Percentiles rank a stretch among this genome's conserved stretches.
Conservation (phyloP, 2,329 filamentous ascomycete genomes). For the Pleoardoris graminearum region DNA sequence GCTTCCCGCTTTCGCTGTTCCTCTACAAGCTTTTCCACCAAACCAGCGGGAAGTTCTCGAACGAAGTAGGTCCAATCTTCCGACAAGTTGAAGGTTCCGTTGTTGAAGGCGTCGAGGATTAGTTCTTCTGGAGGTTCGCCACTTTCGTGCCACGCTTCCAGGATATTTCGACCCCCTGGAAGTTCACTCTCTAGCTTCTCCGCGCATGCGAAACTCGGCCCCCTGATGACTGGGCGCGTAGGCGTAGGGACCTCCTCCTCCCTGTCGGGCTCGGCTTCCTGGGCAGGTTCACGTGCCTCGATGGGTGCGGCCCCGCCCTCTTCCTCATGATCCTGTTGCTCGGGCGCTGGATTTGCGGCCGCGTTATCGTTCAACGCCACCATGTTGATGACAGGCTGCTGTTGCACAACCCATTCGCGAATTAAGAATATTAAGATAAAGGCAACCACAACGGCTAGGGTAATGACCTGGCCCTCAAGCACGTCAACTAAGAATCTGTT, state of each 20-base stretch:
- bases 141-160: constrained; percentile 18
- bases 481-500: constrained; percentile 82
- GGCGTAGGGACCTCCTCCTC: constrained; percentile 15
- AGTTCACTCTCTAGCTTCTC: constrained; percentile 18
- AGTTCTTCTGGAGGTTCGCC: constrained; percentile 27
- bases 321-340: constrained; percentile 26
- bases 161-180: constrained; percentile 8
- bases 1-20: constrained; percentile 4
- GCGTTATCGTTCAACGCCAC: constrained; percentile 47
- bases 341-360: constrained; percentile 7
- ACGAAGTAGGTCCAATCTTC: constrained; percentile 1
- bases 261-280: not conserved
- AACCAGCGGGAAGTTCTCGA: not conserved
- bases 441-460: constrained; percentile 83
- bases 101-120: constrained; percentile 2
- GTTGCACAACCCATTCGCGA: constrained; percentile 95
- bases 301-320: constrained; percentile 25
- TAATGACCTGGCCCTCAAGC: constrained; percentile 92
- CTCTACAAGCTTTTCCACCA: not conserved
- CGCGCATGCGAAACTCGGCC: constrained; percentile 22
- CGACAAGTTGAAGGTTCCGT: not conserved
- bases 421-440: constrained; percentile 98
- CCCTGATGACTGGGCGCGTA: constrained; percentile 3
- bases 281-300: constrained; percentile 6
- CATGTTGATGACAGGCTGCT: constrained; percentile 90